Percentiles rank a stretch among this genome's conserved stretches.
Evolutionary conservation across 2,329 filamentous ascomycete species (phyloP).

Genomic region (Xylaria sp.): DNA sequence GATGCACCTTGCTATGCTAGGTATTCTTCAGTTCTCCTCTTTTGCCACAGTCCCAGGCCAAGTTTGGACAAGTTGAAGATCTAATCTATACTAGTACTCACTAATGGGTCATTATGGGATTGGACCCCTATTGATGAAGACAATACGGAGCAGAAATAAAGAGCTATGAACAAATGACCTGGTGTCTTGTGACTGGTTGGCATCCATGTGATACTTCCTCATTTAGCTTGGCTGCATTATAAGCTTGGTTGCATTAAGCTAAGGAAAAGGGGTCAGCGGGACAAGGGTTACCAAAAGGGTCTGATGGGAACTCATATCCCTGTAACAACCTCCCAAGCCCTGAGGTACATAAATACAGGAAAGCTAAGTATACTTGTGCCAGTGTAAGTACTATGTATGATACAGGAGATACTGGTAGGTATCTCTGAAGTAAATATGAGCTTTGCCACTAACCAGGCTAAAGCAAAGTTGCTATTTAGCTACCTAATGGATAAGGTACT

Average conservation of each 20-base stretch:
- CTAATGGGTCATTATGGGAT: slow-evolving; percentile 2
- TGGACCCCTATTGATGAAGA: slow-evolving; percentile 26
- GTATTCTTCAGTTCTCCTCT: neutral
- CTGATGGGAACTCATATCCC: slow-evolving; percentile 1
- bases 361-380: too few species aligned
- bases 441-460: neutral
- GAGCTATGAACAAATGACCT: neutral
- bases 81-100: neutral
- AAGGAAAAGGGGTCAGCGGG: slow-evolving; percentile 29
- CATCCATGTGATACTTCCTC: slow-evolving; percentile 26
- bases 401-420: too few species aligned
- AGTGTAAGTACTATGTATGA: too few species aligned
- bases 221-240: slow-evolving; percentile 24
- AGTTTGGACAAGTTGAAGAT: slow-evolving; percentile 7
- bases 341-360: too few species aligned
- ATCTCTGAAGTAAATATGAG: too few species aligned
- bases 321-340: slow-evolving; percentile 5
- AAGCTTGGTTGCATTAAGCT: slow-evolving; percentile 9
- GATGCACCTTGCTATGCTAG: neutral
- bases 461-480: too few species aligned
- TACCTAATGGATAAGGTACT: neutral
- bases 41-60: neutral
- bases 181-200: slow-evolving; percentile 26
- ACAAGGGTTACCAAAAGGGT: slow-evolving; percentile 21
- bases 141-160: neutral